Evolutionary conservation across 495 filamentous ascomycete genomes (phyloP).

Genomic region (Extremus antarcticus): DNA sequence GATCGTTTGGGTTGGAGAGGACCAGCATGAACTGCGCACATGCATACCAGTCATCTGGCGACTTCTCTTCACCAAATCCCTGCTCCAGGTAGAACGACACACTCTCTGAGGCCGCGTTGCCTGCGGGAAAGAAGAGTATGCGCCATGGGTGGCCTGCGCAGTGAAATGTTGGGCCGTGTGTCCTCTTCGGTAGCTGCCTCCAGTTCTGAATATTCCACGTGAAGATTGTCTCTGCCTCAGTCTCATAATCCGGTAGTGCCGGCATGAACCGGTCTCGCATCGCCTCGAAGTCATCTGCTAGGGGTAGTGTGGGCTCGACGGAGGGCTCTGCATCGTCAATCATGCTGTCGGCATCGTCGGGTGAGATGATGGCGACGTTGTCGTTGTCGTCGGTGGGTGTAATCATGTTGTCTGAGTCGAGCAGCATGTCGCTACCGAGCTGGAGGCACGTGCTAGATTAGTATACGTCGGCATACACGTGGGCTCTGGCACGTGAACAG

Average conservation of each 20-base stretch:
- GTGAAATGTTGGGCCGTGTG: constrained; percentile 79
- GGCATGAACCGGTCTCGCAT: constrained; percentile 71
- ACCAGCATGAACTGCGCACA: constrained; percentile 94
- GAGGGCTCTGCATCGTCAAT: constrained; percentile 36
- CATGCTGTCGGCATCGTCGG: constrained; percentile 42
- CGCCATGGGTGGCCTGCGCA: constrained; percentile 88
- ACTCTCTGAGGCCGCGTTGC: constrained; percentile 75
- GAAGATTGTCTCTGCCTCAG: constrained; percentile 51
- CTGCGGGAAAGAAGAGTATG: constrained; percentile 87
- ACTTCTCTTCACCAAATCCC: constrained; percentile 56
- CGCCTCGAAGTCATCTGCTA: constrained; percentile 70
- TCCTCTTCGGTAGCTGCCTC: constrained; percentile 58
- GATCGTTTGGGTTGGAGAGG: constrained; percentile 85
- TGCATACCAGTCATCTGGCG: constrained; percentile 83
- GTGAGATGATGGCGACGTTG: constrained; percentile 74
- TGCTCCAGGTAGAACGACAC: constrained; percentile 96
- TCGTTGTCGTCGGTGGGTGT: constrained; percentile 59
- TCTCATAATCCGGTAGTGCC: constrained; percentile 64
- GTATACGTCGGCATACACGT: not conserved
- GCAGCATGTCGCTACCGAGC: constrained; percentile 44
- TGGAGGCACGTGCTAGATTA: constrained; percentile 29
- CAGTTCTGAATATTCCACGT: constrained; percentile 85
- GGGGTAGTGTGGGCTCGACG: constrained; percentile 21
- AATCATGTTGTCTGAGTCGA: constrained; percentile 44
- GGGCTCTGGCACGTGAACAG: not conserved